A percentile compares a stretch with the other conserved stretches of the same genome.
These are phyloP conservation scores for Phytophthora hybrid DNA, from an alignment of 352 stramenopile species.

Conservation along the genomic window DNA sequence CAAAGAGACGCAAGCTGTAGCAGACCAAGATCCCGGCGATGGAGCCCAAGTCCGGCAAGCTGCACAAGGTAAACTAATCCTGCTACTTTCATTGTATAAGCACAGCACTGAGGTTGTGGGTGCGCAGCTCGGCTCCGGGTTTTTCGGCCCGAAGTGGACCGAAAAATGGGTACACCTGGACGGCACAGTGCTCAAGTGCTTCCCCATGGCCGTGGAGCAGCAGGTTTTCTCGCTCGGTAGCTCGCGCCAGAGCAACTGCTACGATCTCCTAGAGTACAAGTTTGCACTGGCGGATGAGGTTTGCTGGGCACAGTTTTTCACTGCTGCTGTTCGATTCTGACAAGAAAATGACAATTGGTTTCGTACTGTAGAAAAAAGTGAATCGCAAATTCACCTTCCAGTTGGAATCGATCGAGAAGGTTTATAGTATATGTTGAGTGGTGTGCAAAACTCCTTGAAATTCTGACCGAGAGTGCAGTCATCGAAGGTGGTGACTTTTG, in stretches of 20 bases:
- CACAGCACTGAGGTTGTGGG: neutral
- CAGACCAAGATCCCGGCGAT: constrained; percentile 33
- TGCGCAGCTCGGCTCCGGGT: constrained; percentile 52
- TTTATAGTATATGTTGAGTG: constrained; percentile 4
- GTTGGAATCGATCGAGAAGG: constrained; percentile 61
- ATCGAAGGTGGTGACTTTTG: constrained; percentile 65
- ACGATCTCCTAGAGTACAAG: constrained; percentile 59
- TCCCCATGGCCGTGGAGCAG: constrained; percentile 71
- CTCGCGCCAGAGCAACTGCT: constrained; percentile 52
- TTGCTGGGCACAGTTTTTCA: neutral
- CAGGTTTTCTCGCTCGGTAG: constrained; percentile 66
- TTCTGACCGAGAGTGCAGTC: constrained; percentile 29
- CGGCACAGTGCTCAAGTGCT: constrained; percentile 75
- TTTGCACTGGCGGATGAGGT: constrained; percentile 61
- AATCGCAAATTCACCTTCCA: constrained; percentile 75
- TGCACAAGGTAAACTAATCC: constrained; percentile 55
- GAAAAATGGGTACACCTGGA: constrained; percentile 87
- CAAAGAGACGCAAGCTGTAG: constrained; percentile 7
- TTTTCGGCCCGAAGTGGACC: constrained; percentile 81
- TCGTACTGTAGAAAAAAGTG: constrained; percentile 64
- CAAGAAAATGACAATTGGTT: neutral
- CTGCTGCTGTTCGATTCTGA: neutral
- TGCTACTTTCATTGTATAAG: neutral
- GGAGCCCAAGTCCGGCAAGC: constrained; percentile 74
- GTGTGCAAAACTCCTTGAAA: neutral